Evolutionary conservation across 768 basidiomycete species (phyloP), one percentile per base, ranked within the genome.

Genomic region (Suillus hirtellus): DNA sequence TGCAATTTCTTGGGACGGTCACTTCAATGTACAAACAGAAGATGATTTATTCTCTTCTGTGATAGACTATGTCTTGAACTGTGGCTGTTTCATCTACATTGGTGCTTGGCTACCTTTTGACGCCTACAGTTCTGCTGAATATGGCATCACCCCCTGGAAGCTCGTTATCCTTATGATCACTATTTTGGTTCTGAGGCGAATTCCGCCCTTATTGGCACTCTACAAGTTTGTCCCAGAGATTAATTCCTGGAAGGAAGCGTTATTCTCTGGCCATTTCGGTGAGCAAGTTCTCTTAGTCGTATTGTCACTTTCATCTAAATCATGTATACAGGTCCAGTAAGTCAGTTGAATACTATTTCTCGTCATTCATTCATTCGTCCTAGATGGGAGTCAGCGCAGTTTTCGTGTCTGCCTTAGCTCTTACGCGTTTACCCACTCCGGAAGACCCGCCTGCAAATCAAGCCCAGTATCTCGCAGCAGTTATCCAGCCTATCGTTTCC

Each of bases 231-330:
- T 97, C 15, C 96, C 96, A 0, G 96, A 98, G 73, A 92, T 98
- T 67, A 74, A 76, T 44, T 87, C 84, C 24, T 92, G 94, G 88
- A 81, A 84, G 52, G 94, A 98, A 76, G 96, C 96, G 0, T 66
- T 95, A 4, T 97, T 99, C 72, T 86, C 84, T 5, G 96, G 96
- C 3, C 95, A 97, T 79, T 98, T 96, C 72, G 95, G 89, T 86
- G 69, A 15, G 71, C 40, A 15, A 15, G 50, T 76, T 72, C 9
- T 43, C 43, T 37, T 24, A 27, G 0, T 38, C 2, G 21, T 62
- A 19, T 42, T 52, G 7, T 58, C 9, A 4, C 24, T 11, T 55
- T 42, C 10, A 55, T 44, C 31, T 53, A 34, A 53, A 53, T 34
- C 63, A 1, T 19, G 27, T 50, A 38, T 46, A 60, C 60, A 86